Percentiles rank a stretch among this genome's conserved stretches.
phyloP scores from a whole-genome alignment of 2,329 filamentous ascomycete genomes.

The Fusarium sp. region DNA sequence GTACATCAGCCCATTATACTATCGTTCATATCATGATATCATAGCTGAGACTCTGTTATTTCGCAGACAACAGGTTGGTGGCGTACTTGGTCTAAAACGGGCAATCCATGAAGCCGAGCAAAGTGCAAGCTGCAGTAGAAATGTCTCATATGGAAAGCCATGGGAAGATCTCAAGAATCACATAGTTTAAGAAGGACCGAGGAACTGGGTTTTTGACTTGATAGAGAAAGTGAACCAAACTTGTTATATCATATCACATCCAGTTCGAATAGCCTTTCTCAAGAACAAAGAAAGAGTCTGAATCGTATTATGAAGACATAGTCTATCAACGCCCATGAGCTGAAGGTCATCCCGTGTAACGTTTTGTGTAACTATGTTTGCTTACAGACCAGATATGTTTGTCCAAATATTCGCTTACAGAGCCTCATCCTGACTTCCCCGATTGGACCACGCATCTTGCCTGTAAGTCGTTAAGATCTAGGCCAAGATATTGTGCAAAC shows the following conservation, averaged over 20 bases:
- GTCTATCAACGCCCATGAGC: no score
- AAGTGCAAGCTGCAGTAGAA: background rate
- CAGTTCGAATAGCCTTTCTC: background rate
- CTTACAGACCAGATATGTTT: background rate
- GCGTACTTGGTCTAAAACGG: constrained; percentile 1
- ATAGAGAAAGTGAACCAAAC: background rate
- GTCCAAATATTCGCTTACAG: background rate
- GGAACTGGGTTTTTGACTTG: background rate
- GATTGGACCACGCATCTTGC: background rate
- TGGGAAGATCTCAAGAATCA: background rate
- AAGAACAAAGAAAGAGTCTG: background rate
- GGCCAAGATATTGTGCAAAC: background rate
- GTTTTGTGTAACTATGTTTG: background rate
- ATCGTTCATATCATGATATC: background rate
- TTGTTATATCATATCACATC: background rate
- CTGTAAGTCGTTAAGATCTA: background rate
- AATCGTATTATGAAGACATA: background rate
- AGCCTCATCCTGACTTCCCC: background rate
- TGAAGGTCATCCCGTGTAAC: background rate
- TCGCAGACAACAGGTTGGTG: constrained; percentile 6
- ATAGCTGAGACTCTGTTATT: background rate
- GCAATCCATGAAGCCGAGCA: background rate
- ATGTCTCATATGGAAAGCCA: background rate
- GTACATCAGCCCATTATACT: background rate
- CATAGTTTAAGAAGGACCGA: background rate